Conservation (phyloP, 2,329 filamentous ascomycete genomes). For the Mollisia scopiformis region DNA sequence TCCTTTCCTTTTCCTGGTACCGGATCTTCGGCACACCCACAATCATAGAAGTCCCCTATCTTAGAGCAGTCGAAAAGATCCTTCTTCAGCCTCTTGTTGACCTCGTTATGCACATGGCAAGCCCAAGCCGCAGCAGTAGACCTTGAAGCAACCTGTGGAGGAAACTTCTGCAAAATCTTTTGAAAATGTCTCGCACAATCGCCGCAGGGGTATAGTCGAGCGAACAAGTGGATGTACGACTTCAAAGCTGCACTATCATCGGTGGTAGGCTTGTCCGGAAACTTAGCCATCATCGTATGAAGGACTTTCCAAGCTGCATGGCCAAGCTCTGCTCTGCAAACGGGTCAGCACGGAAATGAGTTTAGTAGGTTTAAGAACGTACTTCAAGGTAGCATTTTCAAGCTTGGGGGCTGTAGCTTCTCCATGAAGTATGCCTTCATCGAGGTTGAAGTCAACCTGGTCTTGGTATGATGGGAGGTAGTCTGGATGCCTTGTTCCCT, state of each 20-base stretch:
- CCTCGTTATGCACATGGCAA: slow-evolving; percentile 69
- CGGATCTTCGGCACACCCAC: slow-evolving; percentile 69
- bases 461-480: slow-evolving; percentile 18
- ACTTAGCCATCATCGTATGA: slow-evolving; percentile 72
- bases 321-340: slow-evolving; percentile 57
- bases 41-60: slow-evolving; percentile 73
- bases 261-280: slow-evolving; percentile 64
- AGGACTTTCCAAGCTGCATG: slow-evolving; percentile 71
- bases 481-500: slow-evolving; percentile 25
- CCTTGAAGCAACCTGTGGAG: slow-evolving; percentile 66
- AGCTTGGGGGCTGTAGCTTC: slow-evolving; percentile 79
- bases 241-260: slow-evolving; percentile 66
- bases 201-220: slow-evolving; percentile 71
- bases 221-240: slow-evolving; percentile 68
- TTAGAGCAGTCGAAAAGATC: slow-evolving; percentile 66
- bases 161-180: slow-evolving; percentile 61
- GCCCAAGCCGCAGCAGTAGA: slow-evolving; percentile 69
- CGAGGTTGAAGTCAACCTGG: slow-evolving; percentile 35
- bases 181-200: slow-evolving; percentile 72
- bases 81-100: slow-evolving; percentile 67
- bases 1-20: slow-evolving; percentile 43
- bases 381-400: slow-evolving; percentile 82
- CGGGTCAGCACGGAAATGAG: slow-evolving; percentile 13
- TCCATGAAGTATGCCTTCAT: slow-evolving; percentile 60
- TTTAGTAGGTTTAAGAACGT: slow-evolving; percentile 29